These are phyloP conservation scores for Colletotrichum sp. DNA, from an alignment of 2,329 filamentous ascomycete species.

Conservation along the genomic window DNA sequence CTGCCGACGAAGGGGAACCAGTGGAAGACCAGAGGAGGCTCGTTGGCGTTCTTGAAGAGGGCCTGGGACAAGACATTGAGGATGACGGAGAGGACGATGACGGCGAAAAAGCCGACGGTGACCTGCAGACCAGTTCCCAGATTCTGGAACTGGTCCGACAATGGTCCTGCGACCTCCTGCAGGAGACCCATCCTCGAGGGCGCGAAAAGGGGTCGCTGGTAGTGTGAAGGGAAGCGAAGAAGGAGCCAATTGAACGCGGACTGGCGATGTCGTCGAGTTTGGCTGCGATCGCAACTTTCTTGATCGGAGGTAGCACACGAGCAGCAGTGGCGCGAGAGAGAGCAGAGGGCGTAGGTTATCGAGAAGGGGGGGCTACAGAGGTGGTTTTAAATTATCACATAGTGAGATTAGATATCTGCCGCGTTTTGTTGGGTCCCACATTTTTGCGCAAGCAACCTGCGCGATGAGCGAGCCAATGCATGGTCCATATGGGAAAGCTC, in stretches of 20 bases:
- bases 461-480: neutral
- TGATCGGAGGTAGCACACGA: neutral
- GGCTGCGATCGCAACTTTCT: neutral
- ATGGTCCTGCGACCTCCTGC: constrained; percentile 55
- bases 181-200: constrained; percentile 57
- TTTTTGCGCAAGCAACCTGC: neutral
- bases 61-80: constrained; percentile 83
- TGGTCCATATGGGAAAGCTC: neutral
- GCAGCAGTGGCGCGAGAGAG: neutral
- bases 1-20: constrained; percentile 86
- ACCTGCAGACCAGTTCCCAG: constrained; percentile 55
- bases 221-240: neutral
- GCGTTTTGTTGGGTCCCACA: constrained; percentile 20
- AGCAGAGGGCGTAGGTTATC: neutral
- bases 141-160: constrained; percentile 54
- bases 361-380: constrained; percentile 2
- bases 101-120: constrained; percentile 43
- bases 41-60: constrained; percentile 80
- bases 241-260: neutral
- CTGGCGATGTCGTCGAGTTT: neutral
- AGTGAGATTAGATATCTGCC: constrained; percentile 20
- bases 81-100: constrained; percentile 64
- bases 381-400: constrained; percentile 20
- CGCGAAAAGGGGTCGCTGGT: constrained; percentile 2
- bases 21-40: constrained; percentile 82